These are phyloP conservation scores for Mucor ambiguus DNA, from an alignment of 371 early-diverging fungal species.

Conservation along the genomic window DNA sequence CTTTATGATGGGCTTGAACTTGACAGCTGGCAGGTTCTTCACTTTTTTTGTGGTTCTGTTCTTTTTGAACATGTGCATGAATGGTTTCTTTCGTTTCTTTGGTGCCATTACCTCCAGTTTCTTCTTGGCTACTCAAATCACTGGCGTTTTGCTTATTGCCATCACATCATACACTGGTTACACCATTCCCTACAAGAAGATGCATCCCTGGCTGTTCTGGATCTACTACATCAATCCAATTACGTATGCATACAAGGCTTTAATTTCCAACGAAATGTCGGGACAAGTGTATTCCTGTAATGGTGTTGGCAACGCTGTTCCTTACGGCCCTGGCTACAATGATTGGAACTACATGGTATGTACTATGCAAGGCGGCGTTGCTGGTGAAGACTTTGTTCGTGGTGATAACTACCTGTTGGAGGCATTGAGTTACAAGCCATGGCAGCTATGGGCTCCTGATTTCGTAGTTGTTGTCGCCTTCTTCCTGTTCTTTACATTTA, in stretches of 20 bases:
- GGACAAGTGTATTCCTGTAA: conserved; percentile 59
- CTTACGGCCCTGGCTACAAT: conserved; percentile 58
- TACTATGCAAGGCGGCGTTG: conserved; percentile 57
- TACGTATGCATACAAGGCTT: conserved; percentile 70
- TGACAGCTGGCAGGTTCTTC: conserved; percentile 53
- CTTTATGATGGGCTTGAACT: conserved; percentile 63
- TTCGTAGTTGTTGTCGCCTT: conserved; percentile 37
- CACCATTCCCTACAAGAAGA: conserved; percentile 60
- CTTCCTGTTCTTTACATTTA: conserved; percentile 50
- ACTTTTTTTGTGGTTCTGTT: conserved; percentile 53
- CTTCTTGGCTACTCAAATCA: conserved; percentile 57
- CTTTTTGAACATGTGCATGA: conserved; percentile 56
- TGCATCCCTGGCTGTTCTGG: conserved; percentile 77
- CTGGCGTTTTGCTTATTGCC: conserved; percentile 60
- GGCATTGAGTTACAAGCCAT: conserved; percentile 45
- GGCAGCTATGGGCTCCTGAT: conserved; percentile 43
- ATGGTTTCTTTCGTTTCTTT: conserved; percentile 44
- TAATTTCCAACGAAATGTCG: conserved; percentile 74
- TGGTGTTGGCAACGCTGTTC: conserved; percentile 46
- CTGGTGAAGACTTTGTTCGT: conserved; percentile 54
- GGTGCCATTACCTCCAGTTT: conserved; percentile 57
- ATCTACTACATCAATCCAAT: conserved; percentile 76
- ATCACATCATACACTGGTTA: conserved; percentile 67
- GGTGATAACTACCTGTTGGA: conserved; percentile 68
- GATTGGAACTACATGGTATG: conserved; percentile 67